Evolutionary conservation across 805 yeast species (phyloP), one percentile per base, ranked within the genome.

Genomic region (Barnettozyma siamensis): DNA sequence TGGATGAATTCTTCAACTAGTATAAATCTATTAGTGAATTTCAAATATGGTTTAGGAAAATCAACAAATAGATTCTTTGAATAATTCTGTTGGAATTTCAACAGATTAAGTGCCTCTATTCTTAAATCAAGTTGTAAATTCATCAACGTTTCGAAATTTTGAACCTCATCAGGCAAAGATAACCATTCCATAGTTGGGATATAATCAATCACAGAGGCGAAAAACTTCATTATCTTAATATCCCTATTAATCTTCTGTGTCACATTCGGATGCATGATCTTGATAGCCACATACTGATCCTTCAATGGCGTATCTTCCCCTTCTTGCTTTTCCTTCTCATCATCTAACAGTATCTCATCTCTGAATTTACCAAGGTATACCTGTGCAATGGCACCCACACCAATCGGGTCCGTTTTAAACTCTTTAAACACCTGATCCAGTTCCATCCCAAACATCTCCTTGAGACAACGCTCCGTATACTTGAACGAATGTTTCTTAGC

Each of bases 381-480:
- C 62, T 93, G 99, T 1, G 96, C 99, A 66, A 93, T 93, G 2
- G 99, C 96, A 12, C 99, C 99, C n/a, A 91, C 91, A 1, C 99
- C 99, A 7, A 89, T 65, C 0, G 98, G 98, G 30, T 59, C 69
- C 23, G 76, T 79, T 27, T 75, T 65, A 53, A 93, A 86, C 48
- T 82, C 87, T 24, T 81, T 88, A 60, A 91, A 93, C 6, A 88
- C 75, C 28, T 86, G 87, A 13, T 83, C 85, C 47, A 74, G 19
- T 8, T 69, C 63, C 52, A 69, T 54, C 15, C 65, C 63, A 49
- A 88, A 84, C 12, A 89, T 76, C 19, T 72, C 64, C 28, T 73
- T 65, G 5, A 93, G 59, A 9, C 76, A 76, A 17, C 60, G 53
- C 53, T 75, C 73, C 1, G 98, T 88, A 37, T 72, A 70, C 1